Evolutionary conservation across 2,329 filamentous ascomycete genomes (phyloP).

Genomic region (Lasiodiplodia sp.): DNA sequence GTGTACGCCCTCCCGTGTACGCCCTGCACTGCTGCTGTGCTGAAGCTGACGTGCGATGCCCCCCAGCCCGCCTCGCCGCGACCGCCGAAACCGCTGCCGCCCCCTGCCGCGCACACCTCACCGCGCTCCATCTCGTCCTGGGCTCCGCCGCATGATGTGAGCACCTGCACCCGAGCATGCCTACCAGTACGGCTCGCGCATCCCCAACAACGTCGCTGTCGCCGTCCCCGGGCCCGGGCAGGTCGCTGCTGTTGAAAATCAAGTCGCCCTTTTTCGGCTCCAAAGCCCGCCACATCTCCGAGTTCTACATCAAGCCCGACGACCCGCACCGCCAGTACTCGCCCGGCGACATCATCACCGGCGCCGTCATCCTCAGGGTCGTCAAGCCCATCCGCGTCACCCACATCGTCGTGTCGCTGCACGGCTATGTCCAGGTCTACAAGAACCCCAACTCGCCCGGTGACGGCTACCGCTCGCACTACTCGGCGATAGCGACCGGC

Average conservation of each 20-base stretch:
- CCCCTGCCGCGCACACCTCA: slow-evolving; percentile 4
- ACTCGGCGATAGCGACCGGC: slow-evolving; percentile 61
- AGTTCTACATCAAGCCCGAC: slow-evolving; percentile 79
- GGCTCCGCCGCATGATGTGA: slow-evolving; percentile 30
- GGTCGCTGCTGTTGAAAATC: slow-evolving; percentile 60
- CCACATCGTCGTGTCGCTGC: slow-evolving; percentile 78
- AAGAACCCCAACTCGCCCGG: slow-evolving; percentile 71
- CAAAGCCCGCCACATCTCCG: slow-evolving; percentile 71
- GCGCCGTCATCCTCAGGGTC: slow-evolving; percentile 75
- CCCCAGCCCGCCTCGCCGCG: not conserved
- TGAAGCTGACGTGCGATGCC: slow-evolving; percentile 23
- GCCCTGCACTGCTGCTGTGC: slow-evolving; percentile 1
- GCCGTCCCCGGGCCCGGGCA: slow-evolving; percentile 31
- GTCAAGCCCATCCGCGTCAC: slow-evolving; percentile 79
- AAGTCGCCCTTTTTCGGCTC: slow-evolving; percentile 60
- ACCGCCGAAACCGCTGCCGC: slow-evolving; percentile 16
- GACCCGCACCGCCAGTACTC: slow-evolving; percentile 80
- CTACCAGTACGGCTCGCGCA: slow-evolving; percentile 30
- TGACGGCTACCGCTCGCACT: slow-evolving; percentile 58
- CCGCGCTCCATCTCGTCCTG: slow-evolving; percentile 6
- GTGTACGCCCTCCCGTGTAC: not conserved
- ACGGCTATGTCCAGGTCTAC: slow-evolving; percentile 81
- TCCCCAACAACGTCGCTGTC: slow-evolving; percentile 25
- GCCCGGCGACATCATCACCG: slow-evolving; percentile 77
- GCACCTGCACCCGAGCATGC: slow-evolving; percentile 30